Base-by-base conservation (phyloP, 331 rosid species). In the Dryas integrifolia region DNA sequence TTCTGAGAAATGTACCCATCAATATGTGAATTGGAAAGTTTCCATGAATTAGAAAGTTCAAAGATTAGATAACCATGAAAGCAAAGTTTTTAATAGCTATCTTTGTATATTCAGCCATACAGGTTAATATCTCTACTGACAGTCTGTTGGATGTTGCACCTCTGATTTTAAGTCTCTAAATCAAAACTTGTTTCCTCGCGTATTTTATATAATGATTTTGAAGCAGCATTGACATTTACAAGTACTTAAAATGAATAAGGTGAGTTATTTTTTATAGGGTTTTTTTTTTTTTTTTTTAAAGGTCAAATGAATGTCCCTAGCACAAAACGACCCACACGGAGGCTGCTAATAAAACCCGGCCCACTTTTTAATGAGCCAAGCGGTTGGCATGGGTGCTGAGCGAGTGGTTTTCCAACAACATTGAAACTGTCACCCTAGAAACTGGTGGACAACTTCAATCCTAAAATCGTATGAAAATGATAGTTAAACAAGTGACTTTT, bases 81-180 rank as follows among this genome's bases (percentile, higher is more conserved):
- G 3, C 2, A 38, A 7, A 30, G 67, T 59, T 72, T 12, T 72
- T 7, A 45, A 12, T 14, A 43, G 75, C 16, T 46, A 44, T 38
- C 65, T 58, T 26, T 61, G 39, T 35, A 3, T 66, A 14, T 60
- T 35, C 21, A 60, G 44, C 24, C 2, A 12, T 60, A 38, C 46
- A 13, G 44, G 8, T 67, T n/a, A 64, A 43, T 67, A 55, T 50
- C 30, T 50, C 48, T 52, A 52, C 21, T 16, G 40, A 59, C 39
- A 35, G 10, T 18, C 30, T 24, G 50, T 61, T 72, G 77, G 69
- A 62, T 50, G 52, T 49, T 13, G 53, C 70, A 38, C 21, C 24
- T 8, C 5, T 2, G 11, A 12, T 6, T 44, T 47, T 66, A 49
- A 49, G 72, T 26, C 15, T 30, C 10, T 14, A 45, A 3, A 40